Conservation (phyloP, 306 rosid genomes). For the Ammopiptanthus mongolicus region DNA sequence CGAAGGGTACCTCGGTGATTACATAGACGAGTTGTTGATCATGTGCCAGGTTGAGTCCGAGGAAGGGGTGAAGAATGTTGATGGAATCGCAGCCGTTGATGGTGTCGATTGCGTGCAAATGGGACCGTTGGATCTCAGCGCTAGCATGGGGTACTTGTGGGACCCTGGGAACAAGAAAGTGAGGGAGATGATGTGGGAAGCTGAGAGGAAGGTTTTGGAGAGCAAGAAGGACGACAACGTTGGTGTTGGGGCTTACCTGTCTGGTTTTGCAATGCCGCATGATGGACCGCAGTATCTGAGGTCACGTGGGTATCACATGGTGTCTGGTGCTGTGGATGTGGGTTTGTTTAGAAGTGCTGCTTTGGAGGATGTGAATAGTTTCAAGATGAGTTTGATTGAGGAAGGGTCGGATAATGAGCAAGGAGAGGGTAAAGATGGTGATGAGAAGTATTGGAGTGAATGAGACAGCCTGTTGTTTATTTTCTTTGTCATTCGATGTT, state of each 20-base stretch:
- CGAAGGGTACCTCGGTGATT: constrained; percentile 56
- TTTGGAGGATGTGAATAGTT: constrained; percentile 60
- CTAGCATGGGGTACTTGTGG: constrained; percentile 70
- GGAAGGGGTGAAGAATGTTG: constrained; percentile 42
- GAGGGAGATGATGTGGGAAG: constrained; percentile 44
- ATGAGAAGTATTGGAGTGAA: constrained; percentile 80
- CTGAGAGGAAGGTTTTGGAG: constrained; percentile 57
- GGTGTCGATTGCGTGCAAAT: constrained; percentile 82
- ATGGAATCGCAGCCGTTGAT: constrained; percentile 57
- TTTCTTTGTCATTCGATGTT: neutral
- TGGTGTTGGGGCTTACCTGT: constrained; percentile 47
- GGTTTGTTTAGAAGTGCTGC: constrained; percentile 53
- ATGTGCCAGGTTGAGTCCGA: constrained; percentile 67
- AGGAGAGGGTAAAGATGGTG: constrained; percentile 38
- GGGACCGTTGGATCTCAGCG: constrained; percentile 88
- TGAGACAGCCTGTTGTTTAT: constrained; percentile 13
- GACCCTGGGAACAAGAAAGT: constrained; percentile 73
- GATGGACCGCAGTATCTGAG: constrained; percentile 45
- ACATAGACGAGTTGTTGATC: constrained; percentile 60
- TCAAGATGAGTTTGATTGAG: constrained; percentile 35
- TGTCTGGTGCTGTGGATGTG: constrained; percentile 61
- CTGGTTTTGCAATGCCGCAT: constrained; percentile 54
- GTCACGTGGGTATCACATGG: constrained; percentile 70
- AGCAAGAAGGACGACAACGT: neutral
- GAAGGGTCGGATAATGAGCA: constrained; percentile 37